Evolutionary conservation across 75 land plant genomes (phyloP).

Genomic region (Ceratopteris richardii): DNA sequence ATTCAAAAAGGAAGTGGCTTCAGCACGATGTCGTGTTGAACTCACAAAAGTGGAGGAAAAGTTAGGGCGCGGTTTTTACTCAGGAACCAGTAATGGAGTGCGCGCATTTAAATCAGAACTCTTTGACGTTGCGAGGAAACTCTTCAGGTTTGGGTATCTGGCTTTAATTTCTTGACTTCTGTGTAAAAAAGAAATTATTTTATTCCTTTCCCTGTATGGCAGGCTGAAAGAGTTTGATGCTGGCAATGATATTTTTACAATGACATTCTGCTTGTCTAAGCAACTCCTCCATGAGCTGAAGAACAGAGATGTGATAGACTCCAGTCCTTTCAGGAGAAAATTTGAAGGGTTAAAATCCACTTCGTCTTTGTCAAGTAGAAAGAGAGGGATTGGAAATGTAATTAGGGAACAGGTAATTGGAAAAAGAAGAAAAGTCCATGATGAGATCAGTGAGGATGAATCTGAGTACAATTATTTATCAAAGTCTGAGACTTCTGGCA

Average conservation of each 20-base stretch:
- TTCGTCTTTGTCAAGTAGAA: background rate
- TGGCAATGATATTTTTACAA: conserved; percentile 12
- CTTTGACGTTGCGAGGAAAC: conserved; percentile 60
- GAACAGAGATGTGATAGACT: background rate
- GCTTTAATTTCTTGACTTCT: background rate
- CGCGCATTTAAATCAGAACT: conserved; percentile 60
- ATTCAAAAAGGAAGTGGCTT: background rate
- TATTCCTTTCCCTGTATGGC: background rate
- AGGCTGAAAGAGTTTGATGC: conserved; percentile 3
- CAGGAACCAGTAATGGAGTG: conserved; percentile 38
- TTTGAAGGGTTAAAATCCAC: background rate
- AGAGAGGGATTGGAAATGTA: background rate
- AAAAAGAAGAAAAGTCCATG: conserved; percentile 7
- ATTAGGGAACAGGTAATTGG: background rate
- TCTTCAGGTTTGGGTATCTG: conserved; percentile 45
- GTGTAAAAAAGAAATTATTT: background rate
- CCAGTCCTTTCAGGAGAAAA: conserved; percentile 11
- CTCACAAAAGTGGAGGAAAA: conserved; percentile 39
- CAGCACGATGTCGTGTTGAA: background rate
- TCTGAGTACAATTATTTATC: background rate
- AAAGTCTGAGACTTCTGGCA: conserved; percentile 28
- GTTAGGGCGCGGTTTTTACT: conserved; percentile 65
- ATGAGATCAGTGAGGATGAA: conserved; percentile 16
- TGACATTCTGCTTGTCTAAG: conserved; percentile 9
- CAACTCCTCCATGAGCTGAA: conserved; percentile 7